Percentiles rank a stretch among this genome's conserved stretches.
phyloP scores from a whole-genome alignment of 805 yeast species.

The Metschnikowia gelsemii region DNA sequence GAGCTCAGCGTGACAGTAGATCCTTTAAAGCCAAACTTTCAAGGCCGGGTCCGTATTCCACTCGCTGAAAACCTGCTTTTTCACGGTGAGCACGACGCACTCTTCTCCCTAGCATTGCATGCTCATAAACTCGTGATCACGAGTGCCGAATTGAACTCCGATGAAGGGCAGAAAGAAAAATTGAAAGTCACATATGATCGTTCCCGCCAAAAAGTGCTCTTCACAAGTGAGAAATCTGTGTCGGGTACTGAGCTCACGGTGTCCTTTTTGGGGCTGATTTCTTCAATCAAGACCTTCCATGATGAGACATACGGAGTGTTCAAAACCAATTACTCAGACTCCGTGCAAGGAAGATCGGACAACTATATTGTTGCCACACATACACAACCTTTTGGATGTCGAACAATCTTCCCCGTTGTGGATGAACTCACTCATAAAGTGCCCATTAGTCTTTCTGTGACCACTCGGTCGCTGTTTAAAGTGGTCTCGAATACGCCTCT shows the following conservation, averaged over 20 bases:
- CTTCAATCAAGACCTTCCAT: conserved; percentile 48
- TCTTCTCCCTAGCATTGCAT: conserved; percentile 34
- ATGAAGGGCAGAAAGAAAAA: conserved; percentile 14
- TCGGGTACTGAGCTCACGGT: conserved; percentile 23
- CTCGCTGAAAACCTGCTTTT: conserved; percentile 26
- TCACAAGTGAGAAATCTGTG: conserved; percentile 23
- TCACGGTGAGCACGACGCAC: conserved; percentile 8
- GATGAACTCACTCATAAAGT: conserved; percentile 63
- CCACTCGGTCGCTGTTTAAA: conserved; percentile 44
- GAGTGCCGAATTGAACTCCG: conserved; percentile 24
- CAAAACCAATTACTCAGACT: conserved; percentile 61
- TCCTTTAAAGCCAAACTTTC: conserved; percentile 49
- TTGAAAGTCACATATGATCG: conserved; percentile 42
- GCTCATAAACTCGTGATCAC: conserved; percentile 43
- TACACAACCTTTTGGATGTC: conserved; percentile 65
- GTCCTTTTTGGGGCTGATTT: conserved; percentile 51
- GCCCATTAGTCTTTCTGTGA: conserved; percentile 48
- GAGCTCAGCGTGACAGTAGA: conserved; percentile 37
- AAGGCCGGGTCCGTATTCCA: conserved; percentile 38
- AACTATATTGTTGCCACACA: conserved; percentile 66
- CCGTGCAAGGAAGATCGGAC: conserved; percentile 47
- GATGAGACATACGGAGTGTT: conserved; percentile 66
- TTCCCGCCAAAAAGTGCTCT: conserved; percentile 34
- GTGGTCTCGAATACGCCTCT: conserved; percentile 53
- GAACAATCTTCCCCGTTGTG: conserved; percentile 63